These are phyloP conservation scores for Rhizopogon roseolus DNA, from an alignment of 768 basidiomycete species.

Conservation along the genomic window DNA sequence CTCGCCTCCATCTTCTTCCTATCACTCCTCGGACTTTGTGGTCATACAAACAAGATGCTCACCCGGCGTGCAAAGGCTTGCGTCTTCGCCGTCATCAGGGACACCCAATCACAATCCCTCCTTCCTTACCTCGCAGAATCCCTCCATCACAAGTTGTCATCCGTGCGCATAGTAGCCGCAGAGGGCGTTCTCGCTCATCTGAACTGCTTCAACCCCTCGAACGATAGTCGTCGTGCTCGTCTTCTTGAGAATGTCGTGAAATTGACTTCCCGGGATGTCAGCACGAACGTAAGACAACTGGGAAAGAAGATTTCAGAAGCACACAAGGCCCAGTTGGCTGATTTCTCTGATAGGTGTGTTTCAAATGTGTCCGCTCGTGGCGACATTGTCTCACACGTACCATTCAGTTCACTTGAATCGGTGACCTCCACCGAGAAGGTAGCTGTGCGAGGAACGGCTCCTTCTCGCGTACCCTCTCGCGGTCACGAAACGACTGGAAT, in stretches of 20 bases:
- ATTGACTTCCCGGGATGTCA: slow-evolving; percentile 64
- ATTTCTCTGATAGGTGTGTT: slow-evolving; percentile 59
- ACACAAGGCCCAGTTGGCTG: slow-evolving; percentile 67
- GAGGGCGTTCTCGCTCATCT: slow-evolving; percentile 64
- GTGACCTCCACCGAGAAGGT: slow-evolving; percentile 75
- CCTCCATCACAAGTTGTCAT: slow-evolving; percentile 63
- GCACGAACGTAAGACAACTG: slow-evolving; percentile 66
- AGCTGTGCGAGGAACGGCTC: slow-evolving; percentile 33
- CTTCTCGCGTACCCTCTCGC: background rate
- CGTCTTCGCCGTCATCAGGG: slow-evolving; percentile 56
- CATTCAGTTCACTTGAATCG: slow-evolving; percentile 60
- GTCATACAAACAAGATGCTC: slow-evolving; percentile 76
- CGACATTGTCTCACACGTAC: slow-evolving; percentile 4
- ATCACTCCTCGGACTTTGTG: slow-evolving; percentile 60
- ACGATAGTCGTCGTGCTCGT: slow-evolving; percentile 46
- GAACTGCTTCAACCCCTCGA: slow-evolving; percentile 75
- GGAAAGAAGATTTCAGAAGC: slow-evolving; percentile 71
- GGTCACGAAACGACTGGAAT: background rate
- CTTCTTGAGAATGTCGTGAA: slow-evolving; percentile 71
- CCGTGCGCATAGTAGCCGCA: slow-evolving; percentile 56
- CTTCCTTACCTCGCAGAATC: slow-evolving; percentile 57
- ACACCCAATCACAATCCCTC: slow-evolving; percentile 62
- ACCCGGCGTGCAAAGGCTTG: slow-evolving; percentile 58
- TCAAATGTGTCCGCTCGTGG: background rate
- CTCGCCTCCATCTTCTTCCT: slow-evolving; percentile 64